Evolutionary conservation across 305 asterid genomes (phyloP).

Genomic region (Striga hermonthica): DNA sequence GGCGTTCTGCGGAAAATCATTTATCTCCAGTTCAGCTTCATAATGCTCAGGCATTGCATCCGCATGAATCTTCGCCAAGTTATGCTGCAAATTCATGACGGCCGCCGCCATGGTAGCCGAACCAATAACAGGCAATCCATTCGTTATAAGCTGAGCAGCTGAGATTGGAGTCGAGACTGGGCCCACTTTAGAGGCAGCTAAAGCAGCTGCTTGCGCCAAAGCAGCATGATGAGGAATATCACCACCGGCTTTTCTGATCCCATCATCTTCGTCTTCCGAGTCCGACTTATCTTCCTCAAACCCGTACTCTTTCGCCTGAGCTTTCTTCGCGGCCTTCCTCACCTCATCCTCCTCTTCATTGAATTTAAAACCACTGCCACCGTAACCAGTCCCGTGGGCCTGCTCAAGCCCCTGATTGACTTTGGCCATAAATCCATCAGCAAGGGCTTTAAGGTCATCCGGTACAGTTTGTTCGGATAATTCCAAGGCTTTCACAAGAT

Average conservation of each 20-base stretch:
- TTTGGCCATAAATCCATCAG: slow-evolving; percentile 79
- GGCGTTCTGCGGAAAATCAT: slow-evolving; percentile 95
- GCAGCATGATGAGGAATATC: slow-evolving; percentile 71
- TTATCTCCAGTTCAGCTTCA: slow-evolving; percentile 89
- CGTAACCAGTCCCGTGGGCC: slow-evolving; percentile 93
- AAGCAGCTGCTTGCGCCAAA: slow-evolving; percentile 65
- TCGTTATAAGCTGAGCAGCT: slow-evolving; percentile 40
- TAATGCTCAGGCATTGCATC: slow-evolving; percentile 86
- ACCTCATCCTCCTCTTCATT: slow-evolving; percentile 96
- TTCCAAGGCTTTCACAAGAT: slow-evolving; percentile 85
- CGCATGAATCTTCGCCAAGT: slow-evolving; percentile 84
- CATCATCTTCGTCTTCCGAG: slow-evolving; percentile 88
- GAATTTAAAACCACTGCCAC: slow-evolving; percentile 94
- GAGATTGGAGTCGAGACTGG: slow-evolving; percentile 39
- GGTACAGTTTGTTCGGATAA: slow-evolving; percentile 92
- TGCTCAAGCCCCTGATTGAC: slow-evolving; percentile 93
- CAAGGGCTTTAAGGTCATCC: slow-evolving; percentile 76
- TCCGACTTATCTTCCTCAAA: slow-evolving; percentile 95
- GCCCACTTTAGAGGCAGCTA: slow-evolving; percentile 48
- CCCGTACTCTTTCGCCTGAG: slow-evolving; percentile 91
- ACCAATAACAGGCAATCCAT: slow-evolving; percentile 53
- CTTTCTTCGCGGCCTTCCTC: slow-evolving; percentile 90
- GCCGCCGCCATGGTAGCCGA: slow-evolving; percentile 82
- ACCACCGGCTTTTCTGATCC: slow-evolving; percentile 77
- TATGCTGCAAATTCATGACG: slow-evolving; percentile 80